phyloP scores from a whole-genome alignment of 805 yeast genomes.

The Sugiyamaella floridensis region DNA sequence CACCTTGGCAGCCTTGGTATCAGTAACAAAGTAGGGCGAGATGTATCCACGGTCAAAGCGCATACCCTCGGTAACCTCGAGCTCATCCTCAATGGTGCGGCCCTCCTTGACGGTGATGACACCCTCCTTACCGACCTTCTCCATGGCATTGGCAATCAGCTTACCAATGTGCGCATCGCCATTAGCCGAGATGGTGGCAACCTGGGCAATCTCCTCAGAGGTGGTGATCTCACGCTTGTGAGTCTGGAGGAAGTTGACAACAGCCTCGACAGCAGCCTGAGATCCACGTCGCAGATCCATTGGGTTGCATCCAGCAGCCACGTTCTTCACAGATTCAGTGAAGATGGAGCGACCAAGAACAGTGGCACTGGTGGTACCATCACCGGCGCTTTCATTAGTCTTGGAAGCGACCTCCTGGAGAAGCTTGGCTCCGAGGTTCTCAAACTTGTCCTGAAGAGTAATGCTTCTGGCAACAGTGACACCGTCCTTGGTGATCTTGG shows the following conservation, averaged over 20 bases:
- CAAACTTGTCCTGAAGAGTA: conserved; percentile 79
- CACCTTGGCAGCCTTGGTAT: conserved; percentile 84
- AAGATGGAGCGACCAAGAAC: conserved; percentile 92
- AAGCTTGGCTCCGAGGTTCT: conserved; percentile 92
- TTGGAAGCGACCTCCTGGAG: conserved; percentile 95
- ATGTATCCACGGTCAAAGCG: conserved; percentile 96
- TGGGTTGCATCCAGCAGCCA: conserved; percentile 98
- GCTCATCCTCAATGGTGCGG: conserved; percentile 90
- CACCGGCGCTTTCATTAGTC: conserved; percentile 97
- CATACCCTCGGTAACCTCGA: conserved; percentile 98
- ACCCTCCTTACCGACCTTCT: conserved; percentile 98
- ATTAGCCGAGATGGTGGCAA: conserved; percentile 95
- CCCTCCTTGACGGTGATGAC: conserved; percentile 97
- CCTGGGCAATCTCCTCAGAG: conserved; percentile 93
- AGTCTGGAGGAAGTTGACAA: conserved; percentile 71
- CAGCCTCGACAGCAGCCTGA: conserved; percentile 93
- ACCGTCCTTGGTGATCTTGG: conserved; percentile 98
- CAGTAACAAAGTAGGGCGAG: conserved; percentile 93
- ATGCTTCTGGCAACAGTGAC: conserved; percentile 91
- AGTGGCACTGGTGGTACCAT: conserved; percentile 97
- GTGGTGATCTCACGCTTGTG: conserved; percentile 92
- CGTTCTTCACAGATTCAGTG: conserved; percentile 91
- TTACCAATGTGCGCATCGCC: conserved; percentile 91
- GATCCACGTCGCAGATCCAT: conserved; percentile 97
- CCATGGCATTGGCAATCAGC: conserved; percentile 92